These are phyloP conservation scores for Scheffersomyces quercinus DNA, from an alignment of 1,139 yeast species.

Conservation along the genomic window DNA sequence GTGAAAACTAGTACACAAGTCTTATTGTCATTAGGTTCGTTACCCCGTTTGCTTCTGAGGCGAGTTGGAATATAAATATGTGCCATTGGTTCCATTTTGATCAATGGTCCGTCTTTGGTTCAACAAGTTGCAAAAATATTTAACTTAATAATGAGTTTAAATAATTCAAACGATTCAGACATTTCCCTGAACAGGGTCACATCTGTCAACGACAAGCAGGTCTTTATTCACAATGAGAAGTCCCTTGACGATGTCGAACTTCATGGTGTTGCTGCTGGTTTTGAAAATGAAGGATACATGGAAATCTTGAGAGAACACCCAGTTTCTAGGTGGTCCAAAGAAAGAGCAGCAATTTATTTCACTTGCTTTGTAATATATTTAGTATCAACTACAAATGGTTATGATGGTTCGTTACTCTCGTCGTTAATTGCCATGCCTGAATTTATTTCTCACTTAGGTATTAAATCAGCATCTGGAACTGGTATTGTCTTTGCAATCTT, in stretches of 20 bases:
- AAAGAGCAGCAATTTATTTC: neutral
- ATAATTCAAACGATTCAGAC: neutral
- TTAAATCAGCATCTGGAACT: constrained; percentile 17
- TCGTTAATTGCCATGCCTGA: neutral
- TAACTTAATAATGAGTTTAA: neutral
- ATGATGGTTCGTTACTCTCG: neutral
- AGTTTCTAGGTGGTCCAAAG: neutral
- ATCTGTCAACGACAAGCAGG: neutral
- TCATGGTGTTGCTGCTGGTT: neutral
- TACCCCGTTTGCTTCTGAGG: too few species aligned
- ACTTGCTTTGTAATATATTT: neutral
- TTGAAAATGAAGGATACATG: neutral
- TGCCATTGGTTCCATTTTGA: too few species aligned
- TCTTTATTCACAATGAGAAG: neutral
- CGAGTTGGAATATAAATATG: too few species aligned
- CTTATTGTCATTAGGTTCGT: too few species aligned
- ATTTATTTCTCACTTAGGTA: neutral
- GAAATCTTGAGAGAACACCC: neutral
- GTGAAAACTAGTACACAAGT: too few species aligned
- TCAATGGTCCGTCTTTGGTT: too few species aligned
- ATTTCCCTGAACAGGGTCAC: neutral
- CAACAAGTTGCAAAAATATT: too few species aligned
- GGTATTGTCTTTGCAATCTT: constrained; percentile 21
- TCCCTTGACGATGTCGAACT: neutral
- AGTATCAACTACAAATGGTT: neutral